A percentile compares a stretch with the other conserved stretches of the same genome.
Evolutionary conservation across 148 eudicot species (phyloP).

Genomic region (Rhododendron molle): DNA sequence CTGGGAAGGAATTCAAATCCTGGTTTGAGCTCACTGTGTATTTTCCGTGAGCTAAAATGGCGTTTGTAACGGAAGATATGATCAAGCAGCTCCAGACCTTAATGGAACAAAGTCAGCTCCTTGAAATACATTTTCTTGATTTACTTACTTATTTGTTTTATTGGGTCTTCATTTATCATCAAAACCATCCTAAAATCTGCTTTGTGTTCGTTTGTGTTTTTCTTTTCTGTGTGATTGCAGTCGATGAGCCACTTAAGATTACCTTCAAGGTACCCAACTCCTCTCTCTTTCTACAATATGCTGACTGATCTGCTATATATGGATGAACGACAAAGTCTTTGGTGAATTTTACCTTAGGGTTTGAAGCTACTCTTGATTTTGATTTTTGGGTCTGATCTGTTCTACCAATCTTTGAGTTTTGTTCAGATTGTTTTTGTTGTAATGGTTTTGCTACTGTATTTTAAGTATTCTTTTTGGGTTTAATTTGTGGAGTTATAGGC

Average conservation of each 20-base stretch:
- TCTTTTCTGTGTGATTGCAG: conserved; percentile 39
- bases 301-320: not conserved
- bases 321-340: not conserved
- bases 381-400: conserved; percentile 2
- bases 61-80: conserved; percentile 48
- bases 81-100: conserved; percentile 60
- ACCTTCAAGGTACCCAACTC: conserved; percentile 49
- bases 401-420: not conserved
- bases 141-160: no score
- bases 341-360: not conserved
- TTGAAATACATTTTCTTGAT: not conserved
- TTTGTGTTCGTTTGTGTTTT: not conserved
- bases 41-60: conserved; percentile 26
- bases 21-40: not conserved
- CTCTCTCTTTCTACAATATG: not conserved
- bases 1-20: not conserved
- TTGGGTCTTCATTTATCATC: conserved; percentile 12
- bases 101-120: conserved; percentile 50
- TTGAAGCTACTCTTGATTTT: not conserved
- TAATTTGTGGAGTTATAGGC: not conserved
- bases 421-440: not conserved
- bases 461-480: not conserved
- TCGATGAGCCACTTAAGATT: conserved; percentile 55
- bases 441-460: not conserved
- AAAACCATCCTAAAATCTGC: not conserved